These are phyloP conservation scores for Ilyonectria destructans DNA, from an alignment of 2,329 filamentous ascomycete species.

Conservation along the genomic window DNA sequence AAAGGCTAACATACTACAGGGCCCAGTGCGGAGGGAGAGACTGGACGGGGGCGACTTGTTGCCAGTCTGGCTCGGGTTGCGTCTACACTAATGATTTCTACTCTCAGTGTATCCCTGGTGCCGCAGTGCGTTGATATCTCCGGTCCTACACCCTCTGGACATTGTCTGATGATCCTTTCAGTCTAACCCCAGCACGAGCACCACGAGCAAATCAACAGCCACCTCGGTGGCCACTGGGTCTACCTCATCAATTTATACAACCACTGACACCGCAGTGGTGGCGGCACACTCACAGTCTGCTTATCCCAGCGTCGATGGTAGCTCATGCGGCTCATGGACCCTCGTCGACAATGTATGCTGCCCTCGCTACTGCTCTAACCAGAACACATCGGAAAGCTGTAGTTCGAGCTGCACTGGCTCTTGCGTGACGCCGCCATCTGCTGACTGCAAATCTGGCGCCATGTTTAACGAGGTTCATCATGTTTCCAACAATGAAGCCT, in stretches of 20 bases:
- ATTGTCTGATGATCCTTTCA: neutral
- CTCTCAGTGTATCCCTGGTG: conserved; percentile 13
- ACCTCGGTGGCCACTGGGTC: neutral
- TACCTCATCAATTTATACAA: conserved; percentile 14
- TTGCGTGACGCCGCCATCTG: conserved; percentile 24
- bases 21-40: conserved; percentile 15
- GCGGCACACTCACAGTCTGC: conserved; percentile 18
- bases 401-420: conserved; percentile 21
- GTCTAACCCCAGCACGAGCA: conserved; percentile 8
- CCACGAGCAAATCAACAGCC: neutral
- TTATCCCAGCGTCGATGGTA: conserved; percentile 20
- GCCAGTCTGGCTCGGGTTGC: conserved; percentile 2
- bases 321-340: conserved; percentile 20
- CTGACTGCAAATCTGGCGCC: conserved; percentile 20
- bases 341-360: conserved; percentile 27
- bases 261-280: conserved; percentile 9
- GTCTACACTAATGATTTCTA: conserved; percentile 23
- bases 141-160: neutral
- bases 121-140: conserved; percentile 9
- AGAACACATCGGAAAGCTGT: conserved; percentile 23
- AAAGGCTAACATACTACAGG: conserved; percentile 2
- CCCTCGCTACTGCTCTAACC: conserved; percentile 19
- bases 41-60: conserved; percentile 20
- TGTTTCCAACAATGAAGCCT: conserved; percentile 11
- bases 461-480: conserved; percentile 20